Evolutionary conservation across 2,329 filamentous ascomycete genomes (phyloP), one percentile per base, ranked within the genome.

Genomic region (Ascochyta lentis): DNA sequence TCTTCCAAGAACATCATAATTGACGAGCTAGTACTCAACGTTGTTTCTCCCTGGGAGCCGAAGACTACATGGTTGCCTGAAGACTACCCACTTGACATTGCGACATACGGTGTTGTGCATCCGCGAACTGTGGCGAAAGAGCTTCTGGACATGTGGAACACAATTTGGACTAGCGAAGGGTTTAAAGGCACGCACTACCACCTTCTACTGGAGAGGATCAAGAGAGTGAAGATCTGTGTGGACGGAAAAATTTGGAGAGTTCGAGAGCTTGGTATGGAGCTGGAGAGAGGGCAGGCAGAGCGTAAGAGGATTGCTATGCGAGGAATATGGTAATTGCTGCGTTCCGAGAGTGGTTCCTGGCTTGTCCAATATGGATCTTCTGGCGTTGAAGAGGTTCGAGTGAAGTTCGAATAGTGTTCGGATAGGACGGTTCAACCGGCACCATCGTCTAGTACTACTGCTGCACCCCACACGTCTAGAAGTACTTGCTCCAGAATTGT

Each of bases 131-230:
- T 70, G 22, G 66, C 67, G 10, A 55, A 48, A 33, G 67, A 73
- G 35, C 60, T 75, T 5, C 54, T 72, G 2, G 62, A 69, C 35
- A 67, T 75, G 23, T 75, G 72, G 72, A 65, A 68, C 29, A 68
- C 62, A 40, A 67, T 75, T 3, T 75, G 73, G 73, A 50, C 60
- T 24, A 66, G 61, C 4, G 65, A 67, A n/a, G 65, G 67, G 13
- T 65, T 59, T 41, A 69, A 68, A 43, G 66, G 66, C 15, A 47
- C 51, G 6, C 53, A 67, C 15, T 73, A 73, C 35, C 61, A 61
- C 16, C 45, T 58, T 0, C 42, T 75, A 37, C 56, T 75, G 3
- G 66, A 71, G 49, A 63, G 61, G 45, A 71, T 75, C 44, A 61
- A 61, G 43, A 60, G 54, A 47, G 72, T 75, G 9, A 54, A 64